phyloP scores from a whole-genome alignment of 2,329 filamentous ascomycete species.

The Cytospora mali region DNA sequence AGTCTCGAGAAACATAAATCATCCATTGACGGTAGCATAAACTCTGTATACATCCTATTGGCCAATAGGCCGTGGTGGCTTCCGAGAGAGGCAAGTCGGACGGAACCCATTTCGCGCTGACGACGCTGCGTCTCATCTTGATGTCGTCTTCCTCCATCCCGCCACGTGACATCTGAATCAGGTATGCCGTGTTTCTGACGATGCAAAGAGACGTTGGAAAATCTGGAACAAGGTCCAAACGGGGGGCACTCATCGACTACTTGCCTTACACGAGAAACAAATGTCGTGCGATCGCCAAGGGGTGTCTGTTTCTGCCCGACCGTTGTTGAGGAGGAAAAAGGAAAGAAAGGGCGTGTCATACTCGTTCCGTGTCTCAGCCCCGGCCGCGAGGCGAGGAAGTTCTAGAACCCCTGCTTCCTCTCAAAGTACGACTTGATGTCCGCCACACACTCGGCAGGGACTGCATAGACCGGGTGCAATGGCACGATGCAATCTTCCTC shows the following conservation, averaged over 20 bases:
- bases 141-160: constrained; percentile 21
- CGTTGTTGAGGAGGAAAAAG: not conserved
- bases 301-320: not conserved
- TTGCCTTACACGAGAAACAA: constrained; percentile 10
- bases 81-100: constrained; percentile 12
- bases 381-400: not conserved
- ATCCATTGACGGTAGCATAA: not conserved
- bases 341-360: not conserved
- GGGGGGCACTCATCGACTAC: not conserved
- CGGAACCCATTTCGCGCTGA: not conserved
- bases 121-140: not conserved
- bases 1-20: not conserved
- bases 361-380: constrained; percentile 18
- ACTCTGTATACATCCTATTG: constrained; percentile 3
- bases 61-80: constrained; percentile 2
- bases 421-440: constrained; percentile 67
- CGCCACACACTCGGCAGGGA: constrained; percentile 71
- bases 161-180: constrained; percentile 26
- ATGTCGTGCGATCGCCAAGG: constrained; percentile 4
- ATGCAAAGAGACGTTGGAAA: constrained; percentile 9
- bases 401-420: constrained; percentile 58
- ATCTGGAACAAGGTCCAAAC: constrained; percentile 21
- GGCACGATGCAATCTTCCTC: constrained; percentile 69
- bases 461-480: constrained; percentile 83
- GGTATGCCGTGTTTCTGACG: constrained; percentile 23